phyloP scores from a whole-genome alignment of 2,329 filamentous ascomycete species.

The Xylaria sp. region DNA sequence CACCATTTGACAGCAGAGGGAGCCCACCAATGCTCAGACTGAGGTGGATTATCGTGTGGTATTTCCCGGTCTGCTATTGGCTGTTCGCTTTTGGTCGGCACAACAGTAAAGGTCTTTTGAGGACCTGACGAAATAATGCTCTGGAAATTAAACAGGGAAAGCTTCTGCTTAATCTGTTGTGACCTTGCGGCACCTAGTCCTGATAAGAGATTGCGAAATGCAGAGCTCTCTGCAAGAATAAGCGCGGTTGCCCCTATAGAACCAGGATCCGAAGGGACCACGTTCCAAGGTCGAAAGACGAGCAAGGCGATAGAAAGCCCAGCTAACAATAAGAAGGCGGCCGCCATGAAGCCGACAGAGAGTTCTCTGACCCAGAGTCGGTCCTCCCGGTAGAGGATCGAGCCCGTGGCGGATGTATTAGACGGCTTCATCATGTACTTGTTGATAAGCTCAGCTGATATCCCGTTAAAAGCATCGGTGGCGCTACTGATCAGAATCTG shows the following conservation, averaged over 20 bases:
- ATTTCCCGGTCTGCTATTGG: not conserved
- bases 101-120: slow-evolving; percentile 23
- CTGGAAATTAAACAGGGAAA: slow-evolving; percentile 27
- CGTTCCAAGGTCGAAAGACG: slow-evolving; percentile 28
- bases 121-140: slow-evolving; percentile 19
- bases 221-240: slow-evolving; percentile 29
- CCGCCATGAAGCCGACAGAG: slow-evolving; percentile 33
- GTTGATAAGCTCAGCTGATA: slow-evolving; percentile 29
- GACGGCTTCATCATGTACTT: slow-evolving; percentile 34
- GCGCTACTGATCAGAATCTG: slow-evolving; percentile 21
- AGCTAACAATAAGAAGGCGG: slow-evolving; percentile 24
- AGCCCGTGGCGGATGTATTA: slow-evolving; percentile 19
- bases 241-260: slow-evolving; percentile 34
- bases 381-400: slow-evolving; percentile 22
- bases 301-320: slow-evolving; percentile 21
- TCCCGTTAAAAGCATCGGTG: slow-evolving; percentile 31
- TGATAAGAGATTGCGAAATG: slow-evolving; percentile 21
- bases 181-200: slow-evolving; percentile 26
- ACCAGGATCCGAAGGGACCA: slow-evolving; percentile 33
- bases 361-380: slow-evolving; percentile 30
- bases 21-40: slow-evolving; percentile 30
- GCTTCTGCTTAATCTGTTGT: slow-evolving; percentile 18
- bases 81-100: slow-evolving; percentile 11
- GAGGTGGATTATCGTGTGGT: not conserved
- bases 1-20: slow-evolving; percentile 25